Percentiles rank a stretch among this genome's conserved stretches.
Conservation (phyloP, 2,329 filamentous ascomycete species). For the Alternaria solani region DNA sequence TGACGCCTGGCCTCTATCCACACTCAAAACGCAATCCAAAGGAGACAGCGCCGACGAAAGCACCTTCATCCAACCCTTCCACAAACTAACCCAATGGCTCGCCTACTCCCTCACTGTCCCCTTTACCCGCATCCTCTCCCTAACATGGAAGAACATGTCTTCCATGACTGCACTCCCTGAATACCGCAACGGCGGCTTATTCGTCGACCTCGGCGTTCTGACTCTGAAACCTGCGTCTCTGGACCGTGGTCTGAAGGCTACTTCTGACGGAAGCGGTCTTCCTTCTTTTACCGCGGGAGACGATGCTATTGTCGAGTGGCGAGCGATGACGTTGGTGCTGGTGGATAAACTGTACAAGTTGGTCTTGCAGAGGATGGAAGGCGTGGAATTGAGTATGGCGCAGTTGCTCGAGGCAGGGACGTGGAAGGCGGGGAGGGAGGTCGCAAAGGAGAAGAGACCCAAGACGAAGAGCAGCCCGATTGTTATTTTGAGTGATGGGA, state of each 20-base stretch:
- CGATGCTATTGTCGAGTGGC: slow-evolving; percentile 80
- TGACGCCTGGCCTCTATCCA: slow-evolving; percentile 88
- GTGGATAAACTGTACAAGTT: slow-evolving; percentile 73
- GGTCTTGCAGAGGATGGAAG: slow-evolving; percentile 72
- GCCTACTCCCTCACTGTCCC: slow-evolving; percentile 93
- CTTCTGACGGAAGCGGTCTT: slow-evolving; percentile 65
- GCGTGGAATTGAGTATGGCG: slow-evolving; percentile 75
- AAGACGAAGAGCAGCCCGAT: slow-evolving; percentile 41
- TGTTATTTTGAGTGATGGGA: slow-evolving; percentile 42
- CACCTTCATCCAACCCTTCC: slow-evolving; percentile 82
- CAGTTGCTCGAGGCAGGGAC: slow-evolving; percentile 94
- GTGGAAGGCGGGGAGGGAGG: slow-evolving; percentile 71
- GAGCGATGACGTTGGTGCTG: slow-evolving; percentile 75
- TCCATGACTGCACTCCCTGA: slow-evolving; percentile 87
- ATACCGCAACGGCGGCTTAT: slow-evolving; percentile 89
- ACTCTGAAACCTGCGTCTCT: slow-evolving; percentile 73
- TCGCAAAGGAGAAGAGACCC: slow-evolving; percentile 34
- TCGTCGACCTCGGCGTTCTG: slow-evolving; percentile 83
- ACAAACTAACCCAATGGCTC: slow-evolving; percentile 91
- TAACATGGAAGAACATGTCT: slow-evolving; percentile 81
- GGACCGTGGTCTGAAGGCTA: slow-evolving; percentile 72
- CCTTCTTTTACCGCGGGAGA: slow-evolving; percentile 75
- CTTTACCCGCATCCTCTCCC: slow-evolving; percentile 73
- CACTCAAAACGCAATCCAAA: slow-evolving; percentile 72
- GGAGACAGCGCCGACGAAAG: slow-evolving; percentile 44